Percentiles rank a stretch among this genome's conserved stretches.
Evolutionary conservation across 176 grass and related monocot genomes (phyloP).

Genomic region (bread wheat (Triticum aestivum)): IWGSC_CS_RefSeq_v2.1 NC_057803.1:657863990-657864489

Average conservation of each 20-base stretch:
- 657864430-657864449: too few species aligned
- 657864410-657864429: conserved; percentile 46
- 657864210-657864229: conserved; percentile 79
- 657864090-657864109: conserved; percentile 25
- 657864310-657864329: conserved; percentile 42
- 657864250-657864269: conserved; percentile 69
- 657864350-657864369: conserved; percentile 67
- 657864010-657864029: conserved; percentile 69
- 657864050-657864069: too few species aligned
- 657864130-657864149: conserved; percentile 34
- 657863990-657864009: conserved; percentile 87
- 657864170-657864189: conserved; percentile 61
- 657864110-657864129: too few species aligned
- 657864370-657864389: conserved; percentile 78
- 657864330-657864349: conserved; percentile 79
- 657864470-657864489: too few species aligned
- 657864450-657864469: too few species aligned
- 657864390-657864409: conserved; percentile 48
- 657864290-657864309: conserved; percentile 72
- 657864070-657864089: conserved; percentile 73
- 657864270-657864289: conserved; percentile 84
- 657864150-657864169: conserved; percentile 77
- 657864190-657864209: conserved; percentile 79
- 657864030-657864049: too few species aligned
- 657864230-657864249: conserved; percentile 84